Base-by-base conservation (phyloP, 2,329 filamentous ascomycete species). In the Diaporthe sp. region DNA sequence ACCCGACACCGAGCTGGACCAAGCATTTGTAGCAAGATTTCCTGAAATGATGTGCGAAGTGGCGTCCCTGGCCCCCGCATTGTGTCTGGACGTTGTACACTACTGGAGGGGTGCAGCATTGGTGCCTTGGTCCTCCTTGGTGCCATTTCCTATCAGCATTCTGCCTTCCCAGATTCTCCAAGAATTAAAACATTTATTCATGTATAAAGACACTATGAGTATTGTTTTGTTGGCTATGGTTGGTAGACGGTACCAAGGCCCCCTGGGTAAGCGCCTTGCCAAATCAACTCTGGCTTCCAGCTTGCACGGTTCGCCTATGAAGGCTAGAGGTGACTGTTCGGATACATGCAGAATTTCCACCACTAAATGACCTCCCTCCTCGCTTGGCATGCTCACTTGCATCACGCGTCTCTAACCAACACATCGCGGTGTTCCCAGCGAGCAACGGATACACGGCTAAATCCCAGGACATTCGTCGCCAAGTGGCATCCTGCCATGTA, bases 381-480 rank as follows among this genome's bases (percentile, higher is more conserved):
- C 39, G 2, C 60, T 65, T 65, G 39, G 60, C 60, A 65, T 15
- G 60, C 25, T 65, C 39, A 46, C 51, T 25, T 53, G 51, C 51
- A 53, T 65, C 60, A 65, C 60, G 60, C 22, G 58, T 15, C 58
- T n/a, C 39, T 15, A 12, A 62, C 7, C 60, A 44, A 62, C 37
- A 62, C 60, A 46, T 65, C 39, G 39, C 9, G 17, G 4, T 65
- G 39, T 31, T 22, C 8, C 15, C 60, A 46, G 39, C 17, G 60
- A 65, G 60, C 39, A 65, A 65, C 15, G 60, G 19, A 22, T 46
- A 28, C 17, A 65, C 60, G 39, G 60, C 39, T 46, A 65, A 46
- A 46, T 46, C 15, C 60, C 39, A 65, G 60, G 39, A 6, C 19
- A 9, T 46, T 25, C 8, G 31, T 46, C n/a, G 60, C 60, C 60